Evolutionary conservation across 2,329 filamentous ascomycete genomes (phyloP), one percentile per base, ranked within the genome.

Genomic region (Alternaria sp.): DNA sequence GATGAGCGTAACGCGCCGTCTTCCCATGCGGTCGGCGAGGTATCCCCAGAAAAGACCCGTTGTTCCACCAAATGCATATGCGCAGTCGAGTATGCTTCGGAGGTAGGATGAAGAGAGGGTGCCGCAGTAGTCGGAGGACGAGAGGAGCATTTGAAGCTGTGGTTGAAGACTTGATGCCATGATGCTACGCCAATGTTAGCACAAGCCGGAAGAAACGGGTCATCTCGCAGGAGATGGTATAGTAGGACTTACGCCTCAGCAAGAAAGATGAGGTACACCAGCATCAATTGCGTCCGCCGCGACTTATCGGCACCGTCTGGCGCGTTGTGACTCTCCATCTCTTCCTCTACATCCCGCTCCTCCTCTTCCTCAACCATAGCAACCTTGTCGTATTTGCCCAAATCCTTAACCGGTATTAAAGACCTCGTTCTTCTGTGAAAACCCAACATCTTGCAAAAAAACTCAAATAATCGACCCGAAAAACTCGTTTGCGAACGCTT

Each of bases 121-220:
- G 46, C 81, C 79, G 67, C 83, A 84, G 59, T 77, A 81, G 28
- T 82, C 77, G 23, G 81, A 75, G n/a, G 81, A 80, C 4, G 80
- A 79, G 25, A 83, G 73, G 17, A 84, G 77, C 73, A 84, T 81
- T 63, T 81, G 80, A 43, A 84, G 79, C 61, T 84, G 82, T 13
- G 82, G 79, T 52, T 83, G 81, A 7, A 84, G 77, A 56, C 81
- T 83, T n/a, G 83, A 82, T 25, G 82, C 80, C 80, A 84, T 83
- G 69, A 84, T 83, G 40, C 79, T 81, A 62, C 47, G 26, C 30
- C 11, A 3, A 40, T 28, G 54, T 69, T 30, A 63, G 62, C 55
- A 62, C 44, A 55, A 52, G 49, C 63, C 32, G 49, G 53, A 49
- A 26, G 26, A 21, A 40, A 54, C 15, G 43, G 26, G 25, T 44